Percentiles rank a stretch among this genome's conserved stretches.
phyloP scores from a whole-genome alignment of 345 rosid genomes.

The Eucalyptus sp. region DNA sequence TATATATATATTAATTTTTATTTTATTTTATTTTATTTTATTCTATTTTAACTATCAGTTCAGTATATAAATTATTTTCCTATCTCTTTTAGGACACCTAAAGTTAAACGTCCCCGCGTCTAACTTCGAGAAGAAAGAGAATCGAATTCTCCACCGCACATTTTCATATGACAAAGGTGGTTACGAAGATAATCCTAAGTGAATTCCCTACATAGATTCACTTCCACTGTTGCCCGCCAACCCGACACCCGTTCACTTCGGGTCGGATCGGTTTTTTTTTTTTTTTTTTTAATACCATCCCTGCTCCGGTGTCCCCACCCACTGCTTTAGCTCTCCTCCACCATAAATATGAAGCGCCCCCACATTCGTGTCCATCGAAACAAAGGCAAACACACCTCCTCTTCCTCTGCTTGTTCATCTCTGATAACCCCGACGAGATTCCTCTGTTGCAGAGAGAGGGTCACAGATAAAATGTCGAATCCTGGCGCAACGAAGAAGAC shows the following conservation, averaged over 20 bases:
- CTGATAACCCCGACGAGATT: background rate
- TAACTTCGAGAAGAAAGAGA: no score
- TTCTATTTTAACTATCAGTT: no score
- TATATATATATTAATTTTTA: no score
- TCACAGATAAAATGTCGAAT: background rate
- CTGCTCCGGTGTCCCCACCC: no score
- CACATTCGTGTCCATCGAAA: background rate
- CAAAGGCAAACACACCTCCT: background rate
- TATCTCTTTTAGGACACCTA: no score
- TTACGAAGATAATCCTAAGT: no score
- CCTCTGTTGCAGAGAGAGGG: background rate
- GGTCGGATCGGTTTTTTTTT: background rate
- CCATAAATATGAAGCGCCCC: fast-evolving
- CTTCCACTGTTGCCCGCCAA: background rate
- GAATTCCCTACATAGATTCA: background rate
- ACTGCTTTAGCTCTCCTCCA: background rate
- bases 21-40: no score
- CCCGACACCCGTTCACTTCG: background rate
- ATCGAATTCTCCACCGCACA: fast-evolving
- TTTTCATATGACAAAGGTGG: fast-evolving
- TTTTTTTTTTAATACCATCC: no score
- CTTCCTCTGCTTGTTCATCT: background rate
- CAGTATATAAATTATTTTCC: fast-evolving
- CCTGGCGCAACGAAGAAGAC: background rate
- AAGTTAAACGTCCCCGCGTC: no score